Evolutionary conservation across 345 rosid species (phyloP).

Genomic region (Excoecaria cochinchinensis): DNA sequence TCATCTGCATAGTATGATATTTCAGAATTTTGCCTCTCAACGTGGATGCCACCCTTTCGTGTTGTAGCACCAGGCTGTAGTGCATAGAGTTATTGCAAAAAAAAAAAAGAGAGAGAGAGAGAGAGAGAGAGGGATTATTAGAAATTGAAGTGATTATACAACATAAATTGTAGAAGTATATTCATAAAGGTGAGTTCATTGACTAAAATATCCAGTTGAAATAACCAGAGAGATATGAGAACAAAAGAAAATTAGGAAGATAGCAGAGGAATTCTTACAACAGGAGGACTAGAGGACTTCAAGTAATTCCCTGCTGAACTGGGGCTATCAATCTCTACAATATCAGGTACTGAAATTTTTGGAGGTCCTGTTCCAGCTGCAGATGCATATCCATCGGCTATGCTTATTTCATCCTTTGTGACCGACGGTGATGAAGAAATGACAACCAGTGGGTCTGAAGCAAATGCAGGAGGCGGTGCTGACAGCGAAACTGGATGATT

Average conservation of each 20-base stretch:
- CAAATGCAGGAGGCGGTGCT: slow-evolving; percentile 74
- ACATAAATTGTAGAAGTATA: background rate
- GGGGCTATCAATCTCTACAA: slow-evolving; percentile 84
- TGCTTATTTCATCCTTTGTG: slow-evolving; percentile 41
- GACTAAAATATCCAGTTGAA: background rate
- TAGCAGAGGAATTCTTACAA: slow-evolving; percentile 49
- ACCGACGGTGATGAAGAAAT: slow-evolving; percentile 44
- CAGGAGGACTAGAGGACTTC: slow-evolving; percentile 70
- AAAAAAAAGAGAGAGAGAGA: slow-evolving; percentile 9
- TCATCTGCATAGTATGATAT: slow-evolving; percentile 81
- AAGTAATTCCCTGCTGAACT: slow-evolving; percentile 63
- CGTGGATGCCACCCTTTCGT: slow-evolving; percentile 65
- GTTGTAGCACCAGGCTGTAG: slow-evolving; percentile 81
- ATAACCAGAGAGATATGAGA: background rate
- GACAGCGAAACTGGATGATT: slow-evolving; percentile 75
- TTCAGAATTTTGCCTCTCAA: slow-evolving; percentile 82
- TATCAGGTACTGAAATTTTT: slow-evolving; percentile 58
- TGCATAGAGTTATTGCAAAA: slow-evolving; percentile 23
- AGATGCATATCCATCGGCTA: slow-evolving; percentile 40
- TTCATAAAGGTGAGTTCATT: background rate
- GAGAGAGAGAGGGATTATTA: slow-evolving; percentile 9
- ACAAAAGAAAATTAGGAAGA: background rate
- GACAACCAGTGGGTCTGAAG: slow-evolving; percentile 61
- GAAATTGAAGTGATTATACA: slow-evolving; percentile 1
- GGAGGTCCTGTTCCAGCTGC: slow-evolving; percentile 45